phyloP scores from a whole-genome alignment of 2,329 filamentous ascomycete species.

The Penicillium sp. region DNA sequence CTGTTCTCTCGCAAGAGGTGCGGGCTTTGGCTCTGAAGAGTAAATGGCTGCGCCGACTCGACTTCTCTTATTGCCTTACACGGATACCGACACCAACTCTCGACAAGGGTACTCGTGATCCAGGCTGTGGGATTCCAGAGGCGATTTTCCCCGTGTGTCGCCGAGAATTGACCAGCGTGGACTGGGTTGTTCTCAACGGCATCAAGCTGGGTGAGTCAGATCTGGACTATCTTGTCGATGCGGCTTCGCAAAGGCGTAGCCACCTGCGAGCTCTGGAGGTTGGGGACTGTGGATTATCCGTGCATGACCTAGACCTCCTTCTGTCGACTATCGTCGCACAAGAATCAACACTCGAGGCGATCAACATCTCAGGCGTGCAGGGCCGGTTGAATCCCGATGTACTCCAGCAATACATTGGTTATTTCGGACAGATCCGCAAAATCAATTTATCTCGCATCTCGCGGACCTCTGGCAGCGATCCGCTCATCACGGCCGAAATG shows the following conservation, averaged over 20 bases:
- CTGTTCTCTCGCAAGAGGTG: slow-evolving; percentile 66
- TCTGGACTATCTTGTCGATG: slow-evolving; percentile 63
- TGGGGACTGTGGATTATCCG: slow-evolving; percentile 57
- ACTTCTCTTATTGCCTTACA: slow-evolving; percentile 63
- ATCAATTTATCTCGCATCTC: slow-evolving; percentile 65
- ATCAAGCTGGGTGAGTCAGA: slow-evolving; percentile 70
- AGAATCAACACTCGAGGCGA: slow-evolving; percentile 63
- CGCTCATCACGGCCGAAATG: slow-evolving; percentile 64
- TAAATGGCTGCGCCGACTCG: slow-evolving; percentile 59
- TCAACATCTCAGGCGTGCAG: slow-evolving; percentile 66
- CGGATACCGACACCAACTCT: slow-evolving; percentile 55
- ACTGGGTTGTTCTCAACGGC: slow-evolving; percentile 68
- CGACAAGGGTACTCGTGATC: slow-evolving; percentile 52
- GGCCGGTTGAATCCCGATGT: slow-evolving; percentile 62
- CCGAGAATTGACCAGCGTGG: slow-evolving; percentile 65
- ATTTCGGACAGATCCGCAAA: slow-evolving; percentile 64
- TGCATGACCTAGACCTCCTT: slow-evolving; percentile 55
- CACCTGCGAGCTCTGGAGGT: slow-evolving; percentile 67
- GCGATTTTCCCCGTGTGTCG: slow-evolving; percentile 67
- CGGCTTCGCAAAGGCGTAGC: slow-evolving; percentile 63
- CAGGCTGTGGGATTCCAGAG: slow-evolving; percentile 67
- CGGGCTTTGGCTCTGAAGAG: slow-evolving; percentile 66
- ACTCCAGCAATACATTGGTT: slow-evolving; percentile 65
- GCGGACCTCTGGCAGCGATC: slow-evolving; percentile 60
- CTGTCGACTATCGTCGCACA: slow-evolving; percentile 64